Base-by-base conservation (phyloP, 2,329 filamentous ascomycete species). In the Alternaria sp. region DNA sequence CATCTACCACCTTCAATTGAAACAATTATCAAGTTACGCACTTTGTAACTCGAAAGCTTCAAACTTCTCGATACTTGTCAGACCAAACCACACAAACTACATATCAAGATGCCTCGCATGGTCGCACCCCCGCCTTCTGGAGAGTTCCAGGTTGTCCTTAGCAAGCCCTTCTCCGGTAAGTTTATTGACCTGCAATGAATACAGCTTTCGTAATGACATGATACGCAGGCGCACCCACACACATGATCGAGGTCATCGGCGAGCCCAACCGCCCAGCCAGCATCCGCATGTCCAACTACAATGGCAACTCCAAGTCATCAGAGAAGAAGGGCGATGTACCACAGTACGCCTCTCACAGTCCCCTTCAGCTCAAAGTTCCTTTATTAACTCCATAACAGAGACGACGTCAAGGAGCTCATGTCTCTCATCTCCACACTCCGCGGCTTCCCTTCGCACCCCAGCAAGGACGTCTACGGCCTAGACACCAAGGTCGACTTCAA, bases 41-140 rank as follows among this genome's bases (percentile, higher is more conserved):
- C 21, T 43, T 13, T 15, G 32, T 40, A 19, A 40, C 21, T 54
- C 11, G 9, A 44, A 44, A 40, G 19, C 49, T 21, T 54, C n/a
- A 44, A 19, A 12, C 12, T 15, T 47, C n/a, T 30, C 25, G 4
- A 17, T 8, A 28, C 12, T 5, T 21, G 25, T 7, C 25, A 30
- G 11, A 21, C n/a, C 32, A 26, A 19, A 26, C 28, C 21, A 11
- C 12, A 26, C 40, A 52, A 6, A 52, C 13, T n/a, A 28, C 28
- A 5, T 7, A 49, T 36, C 56, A 70, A 59, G 25, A 74, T 74
- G 70, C 70, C 72, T 68, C 70, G 68, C 57, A 66, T 67, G 67
- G 67, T 71, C 26, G 70, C 95, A 61, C 95, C 95, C 51, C 95
- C 94, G 56, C 95, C 95, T 74, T 93, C 90, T 64, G 91, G 90